Base-by-base conservation (phyloP, 2,329 filamentous ascomycete genomes). In the Cercospora janseana region DNA sequence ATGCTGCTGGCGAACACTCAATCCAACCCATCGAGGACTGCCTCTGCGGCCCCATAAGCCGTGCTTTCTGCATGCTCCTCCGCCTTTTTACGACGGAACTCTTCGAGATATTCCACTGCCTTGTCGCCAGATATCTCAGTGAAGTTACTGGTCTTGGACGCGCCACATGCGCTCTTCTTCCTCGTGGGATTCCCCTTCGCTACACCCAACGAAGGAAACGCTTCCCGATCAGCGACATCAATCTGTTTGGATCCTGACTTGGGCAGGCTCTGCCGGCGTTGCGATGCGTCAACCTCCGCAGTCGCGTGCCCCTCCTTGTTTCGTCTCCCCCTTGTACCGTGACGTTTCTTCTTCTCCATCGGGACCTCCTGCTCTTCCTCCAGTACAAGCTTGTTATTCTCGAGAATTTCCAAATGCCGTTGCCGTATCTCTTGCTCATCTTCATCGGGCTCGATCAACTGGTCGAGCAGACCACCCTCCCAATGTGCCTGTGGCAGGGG, bases 161-260 rank as follows among this genome's bases (percentile, higher is more conserved):
- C 34, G 37, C 48, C 27, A 46, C 34, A 40, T 6, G 46, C 35
- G 37, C 51, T 48, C 40, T 59, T 56, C 52, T 60, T 59, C 3
- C 52, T 41, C 18, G 51, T 53, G 5, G 52, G 26, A 6, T 38
- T 49, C 20, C 37, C 29, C 21, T 47, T 48, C 4, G 52, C 54
- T 12, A 52, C 49, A 23, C 63, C 59, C 4, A 66, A 54, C 1
- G 61, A 55, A 4, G 63, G 63, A 32, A 66, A 65, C 8, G 57
- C 59, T 4, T 60, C 56, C 28, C 58, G 54, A 41, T 64, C 60
- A 7, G 38, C 52, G 4, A 61, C 38, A 43, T 62, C 50, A 24
- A 61, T 16, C 4, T 51, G 27, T 20, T 46, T 51, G 27, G 46
- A 21, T 26, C 31, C 29, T 7, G 37, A 20, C 27, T 35, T 46